A percentile compares a stretch with the other conserved stretches of the same genome.
phyloP scores from a whole-genome alignment of 306 rosid genomes.

The Lathyrus tuberosus region DNA sequence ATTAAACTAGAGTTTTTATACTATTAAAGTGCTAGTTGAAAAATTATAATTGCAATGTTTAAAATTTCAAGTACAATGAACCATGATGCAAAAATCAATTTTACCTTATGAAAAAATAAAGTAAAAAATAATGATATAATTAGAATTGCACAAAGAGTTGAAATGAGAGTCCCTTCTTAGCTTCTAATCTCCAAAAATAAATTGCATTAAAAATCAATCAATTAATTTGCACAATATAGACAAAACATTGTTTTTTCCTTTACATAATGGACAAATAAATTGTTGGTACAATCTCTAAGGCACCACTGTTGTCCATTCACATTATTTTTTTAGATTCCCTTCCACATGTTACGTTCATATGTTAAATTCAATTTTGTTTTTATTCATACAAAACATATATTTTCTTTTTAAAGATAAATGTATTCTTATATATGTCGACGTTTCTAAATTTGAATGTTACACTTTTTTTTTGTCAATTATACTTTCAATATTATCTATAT shows the following conservation, averaged over 20 bases:
- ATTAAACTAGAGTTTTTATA: too few species aligned
- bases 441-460: neutral
- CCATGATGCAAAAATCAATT: too few species aligned
- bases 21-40: too few species aligned
- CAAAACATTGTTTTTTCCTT: conserved; percentile 34
- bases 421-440: neutral
- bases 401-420: neutral
- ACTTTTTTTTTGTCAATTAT: too few species aligned
- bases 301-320: conserved; percentile 30
- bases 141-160: too few species aligned
- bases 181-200: neutral
- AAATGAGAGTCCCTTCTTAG: conserved; percentile 2
- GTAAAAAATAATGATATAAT: too few species aligned
- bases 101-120: too few species aligned
- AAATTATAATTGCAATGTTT: too few species aligned
- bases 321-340: conserved; percentile 4
- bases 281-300: conserved; percentile 32
- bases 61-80: too few species aligned
- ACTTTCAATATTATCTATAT: too few species aligned
- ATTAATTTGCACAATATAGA: conserved; percentile 38
- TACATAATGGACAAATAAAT: neutral
- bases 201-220: conserved; percentile 37
- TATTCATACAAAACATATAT: neutral
- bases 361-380: neutral
- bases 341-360: neutral